Percentiles rank a stretch among this genome's conserved stretches.
phyloP scores from a whole-genome alignment of 345 rosid species.

The Populus nigra region DNA sequence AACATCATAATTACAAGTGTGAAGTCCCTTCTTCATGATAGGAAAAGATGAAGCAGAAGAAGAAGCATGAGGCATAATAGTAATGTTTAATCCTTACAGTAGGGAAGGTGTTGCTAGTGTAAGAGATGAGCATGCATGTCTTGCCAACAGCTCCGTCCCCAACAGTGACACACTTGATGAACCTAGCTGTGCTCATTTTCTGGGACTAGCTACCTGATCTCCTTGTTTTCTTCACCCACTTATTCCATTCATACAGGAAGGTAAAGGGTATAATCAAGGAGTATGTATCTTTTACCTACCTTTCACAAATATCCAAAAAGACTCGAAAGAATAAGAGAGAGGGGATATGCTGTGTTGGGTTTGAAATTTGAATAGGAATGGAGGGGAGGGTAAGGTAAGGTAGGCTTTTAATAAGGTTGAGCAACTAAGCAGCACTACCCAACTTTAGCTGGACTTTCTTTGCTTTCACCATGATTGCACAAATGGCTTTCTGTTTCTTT shows the following conservation, averaged over 20 bases:
- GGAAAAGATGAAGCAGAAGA: not conserved
- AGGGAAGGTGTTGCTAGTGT: constrained; percentile 59
- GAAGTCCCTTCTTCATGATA: not conserved
- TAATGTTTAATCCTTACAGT: constrained; percentile 26
- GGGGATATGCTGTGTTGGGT: not conserved
- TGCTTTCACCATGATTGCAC: constrained; percentile 32
- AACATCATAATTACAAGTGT: not conserved
- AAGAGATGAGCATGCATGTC: constrained; percentile 56
- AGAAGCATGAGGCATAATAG: not conserved
- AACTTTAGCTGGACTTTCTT: constrained; percentile 22
- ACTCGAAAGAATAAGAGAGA: not conserved
- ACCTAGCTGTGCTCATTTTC: constrained; percentile 48
- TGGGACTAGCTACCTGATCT: not conserved
- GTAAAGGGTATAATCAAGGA: not conserved
- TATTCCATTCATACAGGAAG: not conserved
- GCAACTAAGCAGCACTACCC: constrained; percentile 9
- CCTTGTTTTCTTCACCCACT: not conserved
- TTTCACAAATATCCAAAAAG: constrained; percentile 5
- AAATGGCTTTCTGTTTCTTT: constrained; percentile 48
- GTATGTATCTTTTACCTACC: not conserved
- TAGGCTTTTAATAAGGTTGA: constrained; percentile 21
- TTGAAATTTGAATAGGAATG: constrained; percentile 31
- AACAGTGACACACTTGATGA: constrained; percentile 59
- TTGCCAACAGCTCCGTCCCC: constrained; percentile 59
- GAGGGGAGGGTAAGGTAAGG: constrained; percentile 17